phyloP scores from a whole-genome alignment of 805 yeast species.

The Saccharomyces kudriavzevii region DNA sequence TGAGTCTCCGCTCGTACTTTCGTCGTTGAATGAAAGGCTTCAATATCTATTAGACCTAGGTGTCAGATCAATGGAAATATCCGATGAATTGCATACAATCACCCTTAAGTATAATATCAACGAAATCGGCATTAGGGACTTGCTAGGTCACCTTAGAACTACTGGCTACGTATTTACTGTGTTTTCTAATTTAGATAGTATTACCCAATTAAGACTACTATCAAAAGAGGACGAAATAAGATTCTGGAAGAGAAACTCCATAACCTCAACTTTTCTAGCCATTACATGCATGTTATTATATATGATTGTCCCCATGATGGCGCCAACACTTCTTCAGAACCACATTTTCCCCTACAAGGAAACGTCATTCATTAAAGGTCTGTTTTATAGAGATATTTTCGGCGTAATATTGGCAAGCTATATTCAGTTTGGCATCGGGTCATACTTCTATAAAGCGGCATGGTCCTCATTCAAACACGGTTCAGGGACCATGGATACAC shows the following conservation, averaged over 20 bases:
- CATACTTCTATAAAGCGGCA: slow-evolving; percentile 57
- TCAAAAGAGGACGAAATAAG: slow-evolving; percentile 63
- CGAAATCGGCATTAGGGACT: slow-evolving; percentile 52
- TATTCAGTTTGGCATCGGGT: slow-evolving; percentile 57
- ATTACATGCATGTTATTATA: slow-evolving; percentile 49
- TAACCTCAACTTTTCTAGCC: slow-evolving; percentile 48
- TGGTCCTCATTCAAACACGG: slow-evolving; percentile 57
- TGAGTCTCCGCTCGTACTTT: not conserved
- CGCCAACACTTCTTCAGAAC: slow-evolving; percentile 24
- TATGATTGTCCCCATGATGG: slow-evolving; percentile 40
- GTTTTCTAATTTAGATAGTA: slow-evolving; percentile 42
- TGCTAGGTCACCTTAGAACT: slow-evolving; percentile 46
- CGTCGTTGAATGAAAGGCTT: not conserved
- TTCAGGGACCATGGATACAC: slow-evolving; percentile 85
- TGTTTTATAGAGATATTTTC: slow-evolving; percentile 35
- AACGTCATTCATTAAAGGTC: slow-evolving; percentile 13
- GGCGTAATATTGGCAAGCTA: slow-evolving; percentile 63
- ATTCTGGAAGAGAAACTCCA: slow-evolving; percentile 57
- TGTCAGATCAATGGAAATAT: slow-evolving; percentile 3
- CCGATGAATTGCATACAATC: not conserved
- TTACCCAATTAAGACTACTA: slow-evolving; percentile 61
- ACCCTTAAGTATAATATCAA: slow-evolving; percentile 43
- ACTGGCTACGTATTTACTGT: slow-evolving; percentile 46
- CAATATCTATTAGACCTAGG: slow-evolving; percentile 4
- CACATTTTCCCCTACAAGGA: slow-evolving; percentile 28